Evolutionary conservation across 1,284 basidiomycete genomes (phyloP), one percentile per base, ranked within the genome.

Genomic region (Leccinum subatratum): DNA sequence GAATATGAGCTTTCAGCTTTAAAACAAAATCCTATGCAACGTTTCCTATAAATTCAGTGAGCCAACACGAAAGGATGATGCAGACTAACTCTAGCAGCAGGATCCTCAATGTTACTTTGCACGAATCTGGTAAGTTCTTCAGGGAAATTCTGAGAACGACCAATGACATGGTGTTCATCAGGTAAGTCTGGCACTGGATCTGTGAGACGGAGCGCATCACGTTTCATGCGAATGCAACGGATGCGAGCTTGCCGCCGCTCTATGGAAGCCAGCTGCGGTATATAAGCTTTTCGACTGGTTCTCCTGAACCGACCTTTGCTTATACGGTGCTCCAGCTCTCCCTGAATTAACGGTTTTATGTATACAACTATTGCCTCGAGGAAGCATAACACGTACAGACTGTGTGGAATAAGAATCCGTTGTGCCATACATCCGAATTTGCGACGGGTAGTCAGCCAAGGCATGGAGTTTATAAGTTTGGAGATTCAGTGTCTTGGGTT

Each of bases 101-200:
- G 48, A 51, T 51, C 48, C 48, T 22, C 48, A 11, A 22, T 22
- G 20, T 51, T 51, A 22, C 11, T 32, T 30, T 34, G 62, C 14
- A 70, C n/a, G 67, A 70, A 74, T 9, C 61, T 32, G 1, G 60
- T 57, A 9, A 78, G 48, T 20, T 70, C 62, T 22, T 69, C 48
- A 2, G 42, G 62, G 25, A 65, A 64, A 57, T 68, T 70, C 34
- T 67, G 65, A 20, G 64, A 66, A 11, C 59, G 63, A 4, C 67
- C 70, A 3, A 75, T 71, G 48, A 63, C 59, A 48, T 73, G 65
- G 42, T 71, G 71, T 16, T 63, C 56, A 2, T 70, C 59, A 2
- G 54, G 39, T 14, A 9, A 7, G 18, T 61, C 25, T 2, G 51
- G 45, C 25, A 45, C 25, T 14, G 25, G 37, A 30, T 63, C 63